Percentiles rank a stretch among this genome's conserved stretches.
Evolutionary conservation across 148 eudicot genomes (phyloP).

Genomic region (Pouteria glomerata): DNA sequence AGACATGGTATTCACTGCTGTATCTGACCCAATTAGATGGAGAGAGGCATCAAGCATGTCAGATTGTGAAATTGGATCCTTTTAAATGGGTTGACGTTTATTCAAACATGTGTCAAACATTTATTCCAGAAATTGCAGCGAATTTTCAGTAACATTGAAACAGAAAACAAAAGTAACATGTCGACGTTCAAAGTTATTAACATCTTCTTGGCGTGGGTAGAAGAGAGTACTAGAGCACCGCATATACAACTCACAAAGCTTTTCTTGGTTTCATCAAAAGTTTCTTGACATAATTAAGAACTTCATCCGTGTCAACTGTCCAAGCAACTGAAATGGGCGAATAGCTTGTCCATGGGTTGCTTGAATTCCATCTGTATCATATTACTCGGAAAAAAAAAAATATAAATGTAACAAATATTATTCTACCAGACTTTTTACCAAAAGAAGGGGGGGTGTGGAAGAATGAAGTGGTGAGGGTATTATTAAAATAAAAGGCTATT

Average conservation of each 20-base stretch:
- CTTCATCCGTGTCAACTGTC: conserved; percentile 74
- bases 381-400: not conserved
- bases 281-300: conserved; percentile 47
- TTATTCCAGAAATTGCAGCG: not conserved
- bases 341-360: conserved; percentile 81
- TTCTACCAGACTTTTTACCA: too few species aligned
- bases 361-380: conserved; percentile 66
- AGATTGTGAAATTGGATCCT: too few species aligned
- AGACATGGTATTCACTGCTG: too few species aligned
- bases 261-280: conserved; percentile 58
- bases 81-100: too few species aligned
- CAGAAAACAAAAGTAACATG: not conserved
- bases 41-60: too few species aligned
- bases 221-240: too few species aligned
- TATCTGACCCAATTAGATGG: too few species aligned
- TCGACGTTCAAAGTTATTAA: too few species aligned
- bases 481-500: too few species aligned
- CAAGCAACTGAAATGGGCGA: conserved; percentile 85
- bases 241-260: not conserved
- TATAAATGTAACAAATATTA: not conserved
- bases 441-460: too few species aligned
- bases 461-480: too few species aligned
- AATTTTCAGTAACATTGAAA: not conserved
- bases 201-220: not conserved
- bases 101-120: too few species aligned